These are phyloP conservation scores for Sarcodon sp. DNA, from an alignment of 768 basidiomycete genomes.

Conservation along the genomic window DNA sequence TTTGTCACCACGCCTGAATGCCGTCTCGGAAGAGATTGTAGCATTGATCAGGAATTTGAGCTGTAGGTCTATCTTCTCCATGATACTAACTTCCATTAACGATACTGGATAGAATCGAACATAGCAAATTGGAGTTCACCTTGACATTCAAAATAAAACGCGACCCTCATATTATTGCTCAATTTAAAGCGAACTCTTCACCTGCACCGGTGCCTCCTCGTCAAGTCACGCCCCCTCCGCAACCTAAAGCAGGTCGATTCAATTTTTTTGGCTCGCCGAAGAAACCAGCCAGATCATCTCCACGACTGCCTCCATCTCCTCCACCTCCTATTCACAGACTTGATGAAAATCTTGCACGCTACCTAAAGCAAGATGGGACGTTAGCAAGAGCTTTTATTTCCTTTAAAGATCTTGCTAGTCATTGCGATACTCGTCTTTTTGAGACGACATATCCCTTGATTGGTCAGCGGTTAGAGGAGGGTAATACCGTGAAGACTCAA, in stretches of 20 bases:
- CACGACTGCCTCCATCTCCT: conserved; percentile 25
- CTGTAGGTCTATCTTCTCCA: conserved; percentile 37
- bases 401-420: conserved; percentile 75
- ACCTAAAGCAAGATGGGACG: conserved; percentile 76
- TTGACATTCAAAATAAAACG: conserved; percentile 78
- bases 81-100: neutral
- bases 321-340: conserved; percentile 24
- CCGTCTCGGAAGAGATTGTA: conserved; percentile 39
- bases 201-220: conserved; percentile 23
- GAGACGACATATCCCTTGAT: conserved; percentile 77
- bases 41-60: conserved; percentile 84
- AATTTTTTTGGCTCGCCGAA: conserved; percentile 24
- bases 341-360: conserved; percentile 69
- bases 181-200: conserved; percentile 53
- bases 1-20: conserved; percentile 84
- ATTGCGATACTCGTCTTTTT: conserved; percentile 76
- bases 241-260: conserved; percentile 21
- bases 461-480: conserved; percentile 52
- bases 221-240: conserved; percentile 25
- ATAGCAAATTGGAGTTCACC: conserved; percentile 92
- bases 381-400: conserved; percentile 80
- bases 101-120: conserved; percentile 53
- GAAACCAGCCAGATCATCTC: conserved; percentile 22
- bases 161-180: conserved; percentile 73
- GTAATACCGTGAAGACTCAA: conserved; percentile 44